Percentiles rank a stretch among this genome's conserved stretches.
Evolutionary conservation across 768 basidiomycete species (phyloP).

Genomic region (Suillus subluteus): DNA sequence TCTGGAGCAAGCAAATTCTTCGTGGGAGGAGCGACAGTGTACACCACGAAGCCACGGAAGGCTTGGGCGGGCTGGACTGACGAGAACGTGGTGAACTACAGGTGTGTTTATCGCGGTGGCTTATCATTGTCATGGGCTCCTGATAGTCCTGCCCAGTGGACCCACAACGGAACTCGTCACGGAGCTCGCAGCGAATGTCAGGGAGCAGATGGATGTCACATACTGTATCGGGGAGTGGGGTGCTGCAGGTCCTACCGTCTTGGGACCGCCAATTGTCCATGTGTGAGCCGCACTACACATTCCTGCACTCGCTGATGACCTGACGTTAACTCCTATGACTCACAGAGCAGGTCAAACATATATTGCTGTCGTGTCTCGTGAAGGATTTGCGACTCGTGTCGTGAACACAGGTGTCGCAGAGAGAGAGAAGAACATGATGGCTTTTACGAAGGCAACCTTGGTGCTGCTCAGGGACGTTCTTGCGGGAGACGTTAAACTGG

Average conservation of each 20-base stretch:
- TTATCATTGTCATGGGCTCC: background rate
- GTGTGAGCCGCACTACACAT: slow-evolving; percentile 12
- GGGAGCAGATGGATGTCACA: slow-evolving; percentile 18
- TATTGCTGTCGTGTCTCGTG: slow-evolving; percentile 14
- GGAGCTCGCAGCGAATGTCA: slow-evolving; percentile 18
- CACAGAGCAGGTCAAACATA: slow-evolving; percentile 16
- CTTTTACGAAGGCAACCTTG: slow-evolving; percentile 20
- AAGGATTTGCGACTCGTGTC: slow-evolving; percentile 17
- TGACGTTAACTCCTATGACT: background rate
- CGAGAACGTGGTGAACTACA: slow-evolving; percentile 18
- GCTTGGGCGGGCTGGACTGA: slow-evolving; percentile 25
- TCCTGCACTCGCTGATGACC: background rate
- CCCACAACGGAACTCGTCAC: slow-evolving; percentile 23
- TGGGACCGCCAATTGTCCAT: slow-evolving; percentile 4
- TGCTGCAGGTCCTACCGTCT: slow-evolving; percentile 22
- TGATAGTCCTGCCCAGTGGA: slow-evolving; percentile 16
- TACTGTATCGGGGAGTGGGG: slow-evolving; percentile 26
- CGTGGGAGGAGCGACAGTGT: slow-evolving; percentile 21
- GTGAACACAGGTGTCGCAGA: slow-evolving; percentile 18
- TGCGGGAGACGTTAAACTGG: slow-evolving; percentile 15
- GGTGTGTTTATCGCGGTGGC: slow-evolving; percentile 8
- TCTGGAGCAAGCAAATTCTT: slow-evolving; percentile 25
- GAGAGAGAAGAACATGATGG: slow-evolving; percentile 24
- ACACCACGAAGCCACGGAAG: slow-evolving; percentile 18
- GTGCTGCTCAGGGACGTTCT: slow-evolving; percentile 20